phyloP scores from a whole-genome alignment of 2,329 filamentous ascomycete species.

The Alternaria burnsii region DNA sequence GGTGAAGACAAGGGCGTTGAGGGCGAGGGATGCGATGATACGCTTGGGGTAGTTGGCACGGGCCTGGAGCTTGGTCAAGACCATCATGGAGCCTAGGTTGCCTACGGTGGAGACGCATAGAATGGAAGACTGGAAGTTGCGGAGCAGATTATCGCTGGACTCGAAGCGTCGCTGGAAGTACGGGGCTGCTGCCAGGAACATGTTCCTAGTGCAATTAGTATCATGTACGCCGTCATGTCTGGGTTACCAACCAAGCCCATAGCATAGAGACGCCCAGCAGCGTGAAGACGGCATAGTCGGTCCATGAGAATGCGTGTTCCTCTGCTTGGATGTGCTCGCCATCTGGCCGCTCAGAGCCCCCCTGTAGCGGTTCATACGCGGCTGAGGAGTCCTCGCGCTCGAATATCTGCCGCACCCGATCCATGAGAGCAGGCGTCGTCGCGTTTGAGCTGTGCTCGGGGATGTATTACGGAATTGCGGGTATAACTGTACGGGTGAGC shows the following conservation, averaged over 20 bases:
- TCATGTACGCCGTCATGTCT: neutral
- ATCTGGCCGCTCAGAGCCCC: constrained; percentile 46
- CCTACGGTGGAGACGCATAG: constrained; percentile 85
- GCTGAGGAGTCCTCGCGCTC: constrained; percentile 34
- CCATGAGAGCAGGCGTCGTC: constrained; percentile 35
- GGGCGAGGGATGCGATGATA: constrained; percentile 77
- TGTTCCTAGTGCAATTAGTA: constrained; percentile 72
- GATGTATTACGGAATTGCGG: constrained; percentile 11
- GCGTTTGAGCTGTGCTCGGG: constrained; percentile 13
- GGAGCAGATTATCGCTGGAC: constrained; percentile 72
- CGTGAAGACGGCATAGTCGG: constrained; percentile 86
- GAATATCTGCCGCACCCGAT: constrained; percentile 46
- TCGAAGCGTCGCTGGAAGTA: constrained; percentile 89
- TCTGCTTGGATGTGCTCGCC: constrained; percentile 44
- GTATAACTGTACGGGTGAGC: neutral
- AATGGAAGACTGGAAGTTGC: constrained; percentile 90
- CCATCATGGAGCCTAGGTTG: constrained; percentile 77
- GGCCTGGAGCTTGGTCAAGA: constrained; percentile 81
- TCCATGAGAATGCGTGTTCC: constrained; percentile 73
- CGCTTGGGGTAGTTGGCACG: constrained; percentile 87
- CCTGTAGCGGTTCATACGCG: constrained; percentile 51
- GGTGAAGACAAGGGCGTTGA: constrained; percentile 80
- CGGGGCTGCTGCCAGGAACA: constrained; percentile 94
- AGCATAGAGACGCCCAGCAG: constrained; percentile 92
- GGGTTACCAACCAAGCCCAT: constrained; percentile 82